A percentile compares a stretch with the other conserved stretches of the same genome.
These are phyloP conservation scores for Pythium phragmitis DNA, from an alignment of 352 stramenopile genomes.

Conservation along the genomic window DNA sequence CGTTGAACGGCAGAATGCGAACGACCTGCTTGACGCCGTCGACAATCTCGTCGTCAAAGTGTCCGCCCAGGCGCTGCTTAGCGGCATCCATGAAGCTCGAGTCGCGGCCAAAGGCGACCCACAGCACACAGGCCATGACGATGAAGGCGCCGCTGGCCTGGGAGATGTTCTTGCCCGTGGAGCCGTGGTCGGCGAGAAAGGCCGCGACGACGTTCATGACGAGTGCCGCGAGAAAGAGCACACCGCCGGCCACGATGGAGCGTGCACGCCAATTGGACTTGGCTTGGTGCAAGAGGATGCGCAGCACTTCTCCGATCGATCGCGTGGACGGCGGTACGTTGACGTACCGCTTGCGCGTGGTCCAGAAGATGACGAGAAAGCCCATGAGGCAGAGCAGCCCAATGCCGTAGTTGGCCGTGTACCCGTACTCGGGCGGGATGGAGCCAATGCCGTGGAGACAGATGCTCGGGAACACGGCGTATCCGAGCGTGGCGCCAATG, in stretches of 20 bases:
- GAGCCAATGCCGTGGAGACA: conserved; percentile 39
- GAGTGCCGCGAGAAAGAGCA: conserved; percentile 23
- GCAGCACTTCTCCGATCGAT: conserved; percentile 19
- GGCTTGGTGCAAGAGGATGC: not conserved
- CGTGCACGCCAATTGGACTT: conserved; percentile 9
- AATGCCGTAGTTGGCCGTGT: conserved; percentile 39
- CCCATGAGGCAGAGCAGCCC: conserved; percentile 17
- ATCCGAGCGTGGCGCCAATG: conserved; percentile 43
- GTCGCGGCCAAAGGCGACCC: conserved; percentile 46
- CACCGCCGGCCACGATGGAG: conserved; percentile 12
- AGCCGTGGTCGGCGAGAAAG: conserved; percentile 24
- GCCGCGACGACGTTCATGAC: conserved; percentile 28
- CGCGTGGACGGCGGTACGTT: conserved; percentile 26
- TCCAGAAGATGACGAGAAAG: not conserved
- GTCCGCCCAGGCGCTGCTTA: conserved; percentile 40
- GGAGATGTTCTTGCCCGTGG: conserved; percentile 10
- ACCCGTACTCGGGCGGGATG: conserved; percentile 44
- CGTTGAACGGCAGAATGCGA: conserved; percentile 50
- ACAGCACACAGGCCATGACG: conserved; percentile 42
- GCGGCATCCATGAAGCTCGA: conserved; percentile 45
- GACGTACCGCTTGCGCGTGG: conserved; percentile 26
- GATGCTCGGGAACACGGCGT: conserved; percentile 45
- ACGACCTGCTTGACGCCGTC: conserved; percentile 60
- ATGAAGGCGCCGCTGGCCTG: conserved; percentile 11
- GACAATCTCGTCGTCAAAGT: conserved; percentile 38